Percentiles rank a stretch among this genome's conserved stretches.
These are phyloP conservation scores for Aspergillus niger DNA, from an alignment of 2,329 filamentous ascomycete genomes.

Conservation along the genomic window DNA sequence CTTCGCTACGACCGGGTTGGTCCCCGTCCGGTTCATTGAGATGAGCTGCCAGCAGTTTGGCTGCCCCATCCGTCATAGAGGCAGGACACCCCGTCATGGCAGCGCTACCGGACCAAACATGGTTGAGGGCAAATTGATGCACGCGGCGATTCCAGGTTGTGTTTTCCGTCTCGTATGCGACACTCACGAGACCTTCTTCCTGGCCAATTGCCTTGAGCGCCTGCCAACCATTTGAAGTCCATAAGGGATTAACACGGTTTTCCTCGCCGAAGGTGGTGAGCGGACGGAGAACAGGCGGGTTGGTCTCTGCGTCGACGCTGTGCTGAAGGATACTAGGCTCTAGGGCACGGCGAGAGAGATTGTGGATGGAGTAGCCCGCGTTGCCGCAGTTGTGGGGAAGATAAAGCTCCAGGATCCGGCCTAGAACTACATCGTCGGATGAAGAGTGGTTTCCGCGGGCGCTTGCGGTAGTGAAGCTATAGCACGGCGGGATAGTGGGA, in stretches of 20 bases:
- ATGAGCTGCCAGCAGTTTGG: slow-evolving; percentile 31
- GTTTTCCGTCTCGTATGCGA: not conserved
- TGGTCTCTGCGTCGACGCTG: not conserved
- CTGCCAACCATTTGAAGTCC: not conserved
- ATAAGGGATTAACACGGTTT: not conserved
- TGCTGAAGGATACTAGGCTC: not conserved
- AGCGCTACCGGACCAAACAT: slow-evolving; percentile 1
- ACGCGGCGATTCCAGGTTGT: not conserved
- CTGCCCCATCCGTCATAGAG: slow-evolving; percentile 57
- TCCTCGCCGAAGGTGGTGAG: not conserved
- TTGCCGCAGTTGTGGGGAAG: not conserved
- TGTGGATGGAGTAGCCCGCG: not conserved
- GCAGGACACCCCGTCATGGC: slow-evolving; percentile 54
- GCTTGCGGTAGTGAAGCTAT: not conserved
- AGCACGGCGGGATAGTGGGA: not conserved
- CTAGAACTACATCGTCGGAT: not conserved
- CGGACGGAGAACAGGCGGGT: not conserved
- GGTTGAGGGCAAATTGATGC: not conserved
- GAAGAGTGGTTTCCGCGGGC: not conserved
- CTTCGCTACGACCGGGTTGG: not conserved
- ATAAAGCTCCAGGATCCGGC: not conserved
- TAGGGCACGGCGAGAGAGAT: not conserved
- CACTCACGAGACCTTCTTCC: not conserved
- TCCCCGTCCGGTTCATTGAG: not conserved
- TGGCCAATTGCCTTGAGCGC: not conserved